Evolutionary conservation across 345 rosid genomes (phyloP), one percentile per base, ranked within the genome.

Genomic region (Ceriops tagal): DNA sequence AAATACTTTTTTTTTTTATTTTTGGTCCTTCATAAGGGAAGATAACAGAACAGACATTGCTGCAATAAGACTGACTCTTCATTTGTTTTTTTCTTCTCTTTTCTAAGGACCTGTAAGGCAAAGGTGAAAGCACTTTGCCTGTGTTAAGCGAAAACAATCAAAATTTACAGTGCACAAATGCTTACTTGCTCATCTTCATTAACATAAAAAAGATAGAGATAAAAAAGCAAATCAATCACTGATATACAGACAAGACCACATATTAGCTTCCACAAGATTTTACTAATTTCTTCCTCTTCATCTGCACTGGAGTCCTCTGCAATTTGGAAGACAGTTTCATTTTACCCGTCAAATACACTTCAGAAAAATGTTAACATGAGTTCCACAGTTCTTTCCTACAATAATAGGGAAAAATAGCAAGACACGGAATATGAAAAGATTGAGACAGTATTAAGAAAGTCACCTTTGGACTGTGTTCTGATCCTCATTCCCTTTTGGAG

Each of bases 381-480:
- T 19, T 53, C 24, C 24, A 5, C 22, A 8, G n/a, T n/a, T 53
- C 57, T 22, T 22, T 53, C 24, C n/a, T 19, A 53, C 10, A 53
- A 22, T 53, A 3, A 53, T 21, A 53, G 20, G 57, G 57, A 24
- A 53, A 19, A 3, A 15, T 53, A 8, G 9, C n/a, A 53, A 21
- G 56, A 8, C 56, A 20, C 22, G 2, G 22, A 8, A 53, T 18
- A 53, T 53, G 22, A 1, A 53, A 53, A 53, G 24, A 6, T 53
- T 18, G 10, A n/a, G 6, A 20, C 6, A 20, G 57, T 4, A 20
- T 53, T 53, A 53, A 22, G 8, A 8, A 31, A 53, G 4, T 70
- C 62, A 88, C 98, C 96, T 89, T 87, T 92, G 58, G 92, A 84
- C 5, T 88, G 89, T 0, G 97, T n/a, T n/a, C n/a, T n/a, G n/a